These are phyloP conservation scores for Hypomontagnella monticulosa DNA, from an alignment of 495 filamentous ascomycete species.

Conservation along the genomic window DNA sequence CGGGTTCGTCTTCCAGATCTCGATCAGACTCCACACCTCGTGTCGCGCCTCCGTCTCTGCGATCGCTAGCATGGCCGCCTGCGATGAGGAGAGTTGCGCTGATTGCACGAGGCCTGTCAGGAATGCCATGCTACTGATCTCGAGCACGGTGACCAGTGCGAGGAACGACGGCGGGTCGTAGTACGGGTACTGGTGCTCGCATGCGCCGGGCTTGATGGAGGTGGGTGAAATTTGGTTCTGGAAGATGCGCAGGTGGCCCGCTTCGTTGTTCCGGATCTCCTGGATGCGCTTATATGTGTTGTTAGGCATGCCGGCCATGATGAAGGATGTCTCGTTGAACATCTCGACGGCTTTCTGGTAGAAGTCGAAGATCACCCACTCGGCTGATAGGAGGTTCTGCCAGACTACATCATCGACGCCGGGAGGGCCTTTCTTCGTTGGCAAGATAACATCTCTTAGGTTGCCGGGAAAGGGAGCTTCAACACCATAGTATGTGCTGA, in stretches of 20 bases:
- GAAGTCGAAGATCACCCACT: slow-evolving; percentile 65
- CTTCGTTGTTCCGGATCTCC: slow-evolving; percentile 67
- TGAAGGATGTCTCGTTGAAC: slow-evolving; percentile 56
- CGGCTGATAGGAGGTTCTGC: slow-evolving; percentile 64
- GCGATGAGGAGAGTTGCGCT: slow-evolving; percentile 49
- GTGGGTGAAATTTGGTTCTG: slow-evolving; percentile 61
- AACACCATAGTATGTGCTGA: slow-evolving; percentile 55
- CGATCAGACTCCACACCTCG: slow-evolving; percentile 61
- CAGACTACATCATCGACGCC: slow-evolving; percentile 59
- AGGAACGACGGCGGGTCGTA: slow-evolving; percentile 53
- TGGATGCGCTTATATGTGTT: slow-evolving; percentile 60
- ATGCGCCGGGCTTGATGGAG: slow-evolving; percentile 62
- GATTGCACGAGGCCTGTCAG: slow-evolving; percentile 60
- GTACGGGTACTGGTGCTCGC: slow-evolving; percentile 59
- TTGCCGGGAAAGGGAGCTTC: slow-evolving; percentile 57
- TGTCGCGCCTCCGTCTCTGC: slow-evolving; percentile 61
- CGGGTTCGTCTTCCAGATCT: slow-evolving; percentile 60
- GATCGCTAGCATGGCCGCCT: slow-evolving; percentile 59
- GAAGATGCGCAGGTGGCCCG: slow-evolving; percentile 66
- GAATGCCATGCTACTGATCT: slow-evolving; percentile 65
- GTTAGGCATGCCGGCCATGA: slow-evolving; percentile 53
- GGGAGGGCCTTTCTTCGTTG: slow-evolving; percentile 50
- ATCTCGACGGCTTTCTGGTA: slow-evolving; percentile 62
- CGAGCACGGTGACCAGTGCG: slow-evolving; percentile 57
- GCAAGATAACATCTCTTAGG: slow-evolving; percentile 53